A percentile compares a stretch with the other conserved stretches of the same genome.
Conservation (phyloP, 345 rosid species). For the Aquilaria yunnanensis region DNA sequence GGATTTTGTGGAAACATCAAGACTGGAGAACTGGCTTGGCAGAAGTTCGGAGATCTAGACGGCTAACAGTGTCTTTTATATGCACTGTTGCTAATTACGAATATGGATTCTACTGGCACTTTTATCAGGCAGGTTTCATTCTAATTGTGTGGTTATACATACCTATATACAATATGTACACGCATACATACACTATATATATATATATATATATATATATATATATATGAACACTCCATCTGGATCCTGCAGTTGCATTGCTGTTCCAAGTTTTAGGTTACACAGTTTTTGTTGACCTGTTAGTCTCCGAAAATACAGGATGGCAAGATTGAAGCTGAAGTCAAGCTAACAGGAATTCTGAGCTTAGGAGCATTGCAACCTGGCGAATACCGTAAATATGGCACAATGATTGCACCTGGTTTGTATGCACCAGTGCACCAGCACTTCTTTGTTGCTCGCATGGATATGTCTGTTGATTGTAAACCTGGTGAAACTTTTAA, state of each 20-base stretch:
- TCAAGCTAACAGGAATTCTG: constrained; percentile 84
- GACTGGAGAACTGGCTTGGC: constrained; percentile 98
- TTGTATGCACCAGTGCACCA: constrained; percentile 93
- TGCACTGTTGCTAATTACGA: constrained; percentile 92
- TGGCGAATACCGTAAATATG: constrained; percentile 83
- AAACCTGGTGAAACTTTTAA: constrained; percentile 84
- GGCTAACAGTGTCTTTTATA: constrained; percentile 72
- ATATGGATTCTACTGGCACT: constrained; percentile 92
- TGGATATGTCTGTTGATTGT: constrained; percentile 93
- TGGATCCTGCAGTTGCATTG: constrained; percentile 6
- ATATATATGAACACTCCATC: not conserved
- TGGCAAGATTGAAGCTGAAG: constrained; percentile 93
- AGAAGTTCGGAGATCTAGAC: constrained; percentile 87
- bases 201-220: too few species aligned
- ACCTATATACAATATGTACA: too few species aligned
- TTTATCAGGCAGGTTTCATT: constrained; percentile 64
- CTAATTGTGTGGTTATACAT: not conserved
- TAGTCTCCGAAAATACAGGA: constrained; percentile 37
- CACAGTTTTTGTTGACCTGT: not conserved
- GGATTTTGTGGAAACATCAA: constrained; percentile 92
- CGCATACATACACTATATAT: too few species aligned
- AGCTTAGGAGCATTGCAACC: constrained; percentile 91
- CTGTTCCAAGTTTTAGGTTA: not conserved
- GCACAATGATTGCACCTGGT: constrained; percentile 88
- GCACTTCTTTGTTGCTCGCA: constrained; percentile 87